Percentiles rank a stretch among this genome's conserved stretches.
Evolutionary conservation across 805 yeast species (phyloP).

Genomic region (Ogataea sp.): DNA sequence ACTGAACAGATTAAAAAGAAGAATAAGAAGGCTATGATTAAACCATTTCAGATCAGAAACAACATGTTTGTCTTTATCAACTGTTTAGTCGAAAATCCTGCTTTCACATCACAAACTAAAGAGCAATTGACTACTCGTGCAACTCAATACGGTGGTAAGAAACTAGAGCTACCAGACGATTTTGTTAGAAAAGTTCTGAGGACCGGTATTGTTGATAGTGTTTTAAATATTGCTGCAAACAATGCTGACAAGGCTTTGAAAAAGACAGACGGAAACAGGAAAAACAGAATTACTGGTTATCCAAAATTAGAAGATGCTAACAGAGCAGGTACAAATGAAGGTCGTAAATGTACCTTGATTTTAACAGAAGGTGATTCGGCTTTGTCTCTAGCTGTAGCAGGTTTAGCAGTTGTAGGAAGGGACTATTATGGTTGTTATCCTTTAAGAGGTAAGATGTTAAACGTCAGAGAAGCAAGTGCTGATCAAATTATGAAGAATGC

Average conservation of each 20-base stretch:
- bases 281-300: conserved; percentile 78
- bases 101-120: conserved; percentile 95
- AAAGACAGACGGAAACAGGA: conserved; percentile 82
- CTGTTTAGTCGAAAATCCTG: conserved; percentile 92
- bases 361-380: conserved; percentile 98
- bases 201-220: conserved; percentile 65
- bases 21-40: conserved; percentile 59
- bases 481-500: conserved; percentile 90
- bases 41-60: conserved; percentile 82
- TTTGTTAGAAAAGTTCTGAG: conserved; percentile 67
- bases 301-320: conserved; percentile 93
- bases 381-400: conserved; percentile 82
- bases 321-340: conserved; percentile 90
- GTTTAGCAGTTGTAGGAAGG: conserved; percentile 90
- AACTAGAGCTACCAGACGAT: conserved; percentile 64
- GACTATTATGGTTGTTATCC: conserved; percentile 95
- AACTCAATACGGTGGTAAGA: conserved; percentile 80
- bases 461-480: conserved; percentile 95
- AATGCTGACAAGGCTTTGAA: conserved; percentile 84
- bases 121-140: conserved; percentile 90
- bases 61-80: conserved; percentile 87
- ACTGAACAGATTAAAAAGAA: conserved; percentile 64
- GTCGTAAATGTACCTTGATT: conserved; percentile 85
- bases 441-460: conserved; percentile 85
- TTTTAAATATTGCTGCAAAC: conserved; percentile 74